These are phyloP conservation scores for Lactarius psammicola DNA, from an alignment of 768 basidiomycete genomes.

Conservation along the genomic window DNA sequence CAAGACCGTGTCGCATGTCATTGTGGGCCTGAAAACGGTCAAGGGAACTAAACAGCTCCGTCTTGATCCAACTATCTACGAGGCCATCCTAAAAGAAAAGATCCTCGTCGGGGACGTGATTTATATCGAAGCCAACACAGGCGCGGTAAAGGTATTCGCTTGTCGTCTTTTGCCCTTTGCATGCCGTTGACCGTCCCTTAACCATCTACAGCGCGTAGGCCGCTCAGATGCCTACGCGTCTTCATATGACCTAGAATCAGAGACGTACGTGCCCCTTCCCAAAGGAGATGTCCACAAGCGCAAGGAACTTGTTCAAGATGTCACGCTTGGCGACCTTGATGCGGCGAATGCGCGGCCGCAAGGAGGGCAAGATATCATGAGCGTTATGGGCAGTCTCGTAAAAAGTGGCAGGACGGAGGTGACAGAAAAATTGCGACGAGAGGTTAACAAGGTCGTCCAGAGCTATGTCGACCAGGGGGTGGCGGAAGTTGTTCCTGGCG, in stretches of 20 bases:
- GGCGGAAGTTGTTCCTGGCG: slow-evolving; percentile 96
- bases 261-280: slow-evolving; percentile 96
- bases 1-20: slow-evolving; percentile 97
- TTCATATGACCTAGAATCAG: slow-evolving; percentile 96
- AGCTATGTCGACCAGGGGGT: slow-evolving; percentile 98
- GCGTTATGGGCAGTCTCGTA: slow-evolving; percentile 89
- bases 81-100: slow-evolving; percentile 96
- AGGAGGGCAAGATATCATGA: slow-evolving; percentile 98
- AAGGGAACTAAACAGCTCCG: slow-evolving; percentile 88
- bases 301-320: slow-evolving; percentile 93
- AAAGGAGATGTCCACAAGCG: slow-evolving; percentile 96
- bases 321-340: slow-evolving; percentile 92
- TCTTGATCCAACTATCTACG: slow-evolving; percentile 93
- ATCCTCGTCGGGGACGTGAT: slow-evolving; percentile 96
- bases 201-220: slow-evolving; percentile 74
- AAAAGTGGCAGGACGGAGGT: slow-evolving; percentile 94
- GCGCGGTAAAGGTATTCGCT: slow-evolving; percentile 83
- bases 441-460: slow-evolving; percentile 97
- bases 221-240: slow-evolving; percentile 97
- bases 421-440: slow-evolving; percentile 91
- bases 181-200: neutral
- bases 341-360: slow-evolving; percentile 95
- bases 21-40: slow-evolving; percentile 91
- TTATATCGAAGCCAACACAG: slow-evolving; percentile 90
- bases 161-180: neutral